Percentiles rank a stretch among this genome's conserved stretches.
These are phyloP conservation scores for Tylopilus cervinicoccineus DNA, from an alignment of 768 basidiomycete species.

Conservation along the genomic window DNA sequence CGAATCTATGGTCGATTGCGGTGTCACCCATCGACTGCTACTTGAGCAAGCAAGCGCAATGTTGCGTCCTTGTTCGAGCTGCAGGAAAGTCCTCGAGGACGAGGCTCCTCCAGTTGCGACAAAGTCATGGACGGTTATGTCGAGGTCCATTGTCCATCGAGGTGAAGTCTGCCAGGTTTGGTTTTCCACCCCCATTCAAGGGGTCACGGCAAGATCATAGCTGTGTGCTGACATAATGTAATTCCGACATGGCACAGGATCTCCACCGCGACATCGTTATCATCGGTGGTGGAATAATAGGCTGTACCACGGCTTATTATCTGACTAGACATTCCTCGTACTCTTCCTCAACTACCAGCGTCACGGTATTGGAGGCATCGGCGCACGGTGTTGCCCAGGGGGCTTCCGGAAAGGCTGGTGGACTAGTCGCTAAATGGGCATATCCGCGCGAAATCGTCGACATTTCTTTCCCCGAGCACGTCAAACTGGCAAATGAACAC, in stretches of 20 bases:
- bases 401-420: constrained; percentile 81
- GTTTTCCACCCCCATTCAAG: constrained; percentile 1
- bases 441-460: constrained; percentile 65
- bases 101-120: not conserved
- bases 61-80: constrained; percentile 19
- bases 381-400: constrained; percentile 66
- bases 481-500: constrained; percentile 64
- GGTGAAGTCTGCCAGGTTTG: not conserved
- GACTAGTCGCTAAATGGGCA: constrained; percentile 84
- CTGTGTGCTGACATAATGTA: too few relatives aligned
- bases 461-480: constrained; percentile 66
- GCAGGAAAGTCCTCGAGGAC: not conserved
- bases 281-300: constrained; percentile 85
- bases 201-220: not conserved
- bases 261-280: constrained; percentile 52
- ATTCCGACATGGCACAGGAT: constrained; percentile 19
- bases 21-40: constrained; percentile 17
- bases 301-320: constrained; percentile 81
- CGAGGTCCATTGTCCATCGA: constrained; percentile 1
- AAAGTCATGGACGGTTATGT: constrained; percentile 24
- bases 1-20: constrained; percentile 7
- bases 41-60: constrained; percentile 16
- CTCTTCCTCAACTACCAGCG: constrained; percentile 33
- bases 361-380: constrained; percentile 74
- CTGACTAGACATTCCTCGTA: constrained; percentile 56